These are phyloP conservation scores for Mimosa bimucronata DNA, from an alignment of 306 rosid species.

Conservation along the genomic window DNA sequence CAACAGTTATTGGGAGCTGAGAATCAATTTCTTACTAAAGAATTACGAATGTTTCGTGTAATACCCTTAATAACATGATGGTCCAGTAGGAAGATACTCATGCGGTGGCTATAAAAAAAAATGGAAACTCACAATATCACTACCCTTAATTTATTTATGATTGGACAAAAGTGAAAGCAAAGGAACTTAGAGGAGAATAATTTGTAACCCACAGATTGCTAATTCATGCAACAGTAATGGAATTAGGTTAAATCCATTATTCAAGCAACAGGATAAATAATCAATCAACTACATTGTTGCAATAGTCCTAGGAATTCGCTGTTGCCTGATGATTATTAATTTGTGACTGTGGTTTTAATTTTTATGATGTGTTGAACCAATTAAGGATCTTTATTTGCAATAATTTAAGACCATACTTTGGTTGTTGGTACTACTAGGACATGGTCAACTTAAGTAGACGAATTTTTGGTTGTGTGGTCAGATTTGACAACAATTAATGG, in stretches of 20 bases:
- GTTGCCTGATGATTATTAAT: constrained; percentile 36
- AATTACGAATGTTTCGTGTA: too few species aligned
- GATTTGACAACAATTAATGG: constrained; percentile 35
- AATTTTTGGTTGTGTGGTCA: constrained; percentile 35
- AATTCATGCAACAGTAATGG: neutral
- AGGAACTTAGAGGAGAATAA: constrained; percentile 1
- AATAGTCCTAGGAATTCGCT: constrained; percentile 18
- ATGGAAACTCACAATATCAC: neutral
- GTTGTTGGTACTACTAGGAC: neutral
- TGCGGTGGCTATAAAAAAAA: neutral
- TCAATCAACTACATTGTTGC: neutral
- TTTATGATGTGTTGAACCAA: neutral
- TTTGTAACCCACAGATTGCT: neutral
- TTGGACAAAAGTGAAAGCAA: neutral
- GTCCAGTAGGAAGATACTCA: too few species aligned
- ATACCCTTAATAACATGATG: too few species aligned
- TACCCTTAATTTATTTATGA: neutral
- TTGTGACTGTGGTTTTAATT: neutral
- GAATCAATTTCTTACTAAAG: too few species aligned
- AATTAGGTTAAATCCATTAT: constrained; percentile 48
- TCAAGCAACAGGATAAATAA: constrained; percentile 40
- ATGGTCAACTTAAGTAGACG: neutral
- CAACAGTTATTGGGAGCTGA: too few species aligned
- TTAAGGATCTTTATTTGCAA: neutral
- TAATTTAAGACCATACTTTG: neutral